Evolutionary conservation across 768 basidiomycete species (phyloP), one percentile per base, ranked within the genome.

Genomic region (Nevesoporus exiguus): DNA sequence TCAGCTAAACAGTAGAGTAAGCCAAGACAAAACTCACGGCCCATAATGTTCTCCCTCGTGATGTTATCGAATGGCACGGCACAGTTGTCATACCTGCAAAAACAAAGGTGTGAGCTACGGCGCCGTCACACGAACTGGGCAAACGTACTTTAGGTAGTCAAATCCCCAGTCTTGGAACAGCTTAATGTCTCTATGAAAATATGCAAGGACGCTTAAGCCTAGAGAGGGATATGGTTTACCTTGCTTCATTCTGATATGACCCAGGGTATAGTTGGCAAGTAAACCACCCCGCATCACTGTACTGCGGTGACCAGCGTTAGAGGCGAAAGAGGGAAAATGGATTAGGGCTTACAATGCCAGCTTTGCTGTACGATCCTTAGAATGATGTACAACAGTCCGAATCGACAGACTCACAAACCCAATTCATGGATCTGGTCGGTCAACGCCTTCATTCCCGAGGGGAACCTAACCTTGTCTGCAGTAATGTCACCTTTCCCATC

Each of bases 281-380:
- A 61, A 78, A 83, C 84, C 84, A 86, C 19, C 85, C 85, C 0
- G 85, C 77, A 59, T 85, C 83, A 54, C 84, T 80, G 56, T 86
- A 86, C 84, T 84, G 43, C 31, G 27, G n/a, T 40, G 3, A 19
- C 36, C 14, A 24, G 41, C 19, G 47, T 61, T 29, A 63, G 37
- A 13, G 17, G 30, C 14, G 21, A 53, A 55, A 25, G 31, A 46
- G 22, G 25, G 49, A n/a, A 47, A 14, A 22, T 8, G 36, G n/a
- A 34, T 45, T 25, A 14, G 17, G 11, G 62, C 80, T 58, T 60
- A 85, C 84, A 48, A 86, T 85, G 7, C 84, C 84, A 17, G 81
- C 77, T 73, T 82, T 80, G 49, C 83, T 84, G 56, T 15, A 49
- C 21, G 33, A 24, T 37, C 15, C 19, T 30, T 1, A 44, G 22